A percentile compares a stretch with the other conserved stretches of the same genome.
These are phyloP conservation scores for Mortierella sp. DNA, from an alignment of 371 early-diverging fungal genomes.

Conservation along the genomic window DNA sequence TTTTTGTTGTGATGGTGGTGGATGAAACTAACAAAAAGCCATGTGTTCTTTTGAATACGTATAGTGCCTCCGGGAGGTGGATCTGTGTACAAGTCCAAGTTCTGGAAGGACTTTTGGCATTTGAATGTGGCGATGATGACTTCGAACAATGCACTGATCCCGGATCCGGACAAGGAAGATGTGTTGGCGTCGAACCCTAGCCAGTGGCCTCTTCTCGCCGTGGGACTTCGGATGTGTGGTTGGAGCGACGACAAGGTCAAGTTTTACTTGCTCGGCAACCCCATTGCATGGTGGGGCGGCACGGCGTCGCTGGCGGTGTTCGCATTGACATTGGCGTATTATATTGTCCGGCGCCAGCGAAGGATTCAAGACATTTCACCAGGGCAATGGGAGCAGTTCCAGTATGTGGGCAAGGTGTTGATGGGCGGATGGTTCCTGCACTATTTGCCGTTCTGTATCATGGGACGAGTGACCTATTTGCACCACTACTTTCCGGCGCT, in stretches of 20 bases:
- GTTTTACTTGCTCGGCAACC: conserved; percentile 97
- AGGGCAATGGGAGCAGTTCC: conserved; percentile 79
- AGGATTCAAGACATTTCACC: conserved; percentile 70
- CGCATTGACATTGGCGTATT: conserved; percentile 57
- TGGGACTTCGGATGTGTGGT: conserved; percentile 97
- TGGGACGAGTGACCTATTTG: conserved; percentile 97
- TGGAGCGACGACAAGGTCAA: conserved; percentile 94
- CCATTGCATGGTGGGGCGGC: conserved; percentile 94
- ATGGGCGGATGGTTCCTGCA: conserved; percentile 96
- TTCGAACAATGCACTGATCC: conserved; percentile 97
- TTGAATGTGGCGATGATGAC: conserved; percentile 98
- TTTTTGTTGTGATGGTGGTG: too few relatives aligned
- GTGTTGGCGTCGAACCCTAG: conserved; percentile 87
- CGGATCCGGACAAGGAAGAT: conserved; percentile 97
- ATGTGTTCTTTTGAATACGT: background rate
- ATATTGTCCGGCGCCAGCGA: conserved; percentile 77
- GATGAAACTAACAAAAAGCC: too few relatives aligned
- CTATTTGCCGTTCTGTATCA: conserved; percentile 96
- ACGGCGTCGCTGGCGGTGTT: conserved; percentile 74
- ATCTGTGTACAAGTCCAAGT: conserved; percentile 71
- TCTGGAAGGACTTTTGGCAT: conserved; percentile 91
- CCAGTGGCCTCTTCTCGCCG: conserved; percentile 94
- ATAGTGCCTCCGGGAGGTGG: conserved; percentile 70
- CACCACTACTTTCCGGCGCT: conserved; percentile 99
- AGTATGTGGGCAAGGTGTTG: conserved; percentile 75